Base-by-base conservation (phyloP, 108 stramenopile genomes). In the Phaeodactylum tricornutum region DNA sequence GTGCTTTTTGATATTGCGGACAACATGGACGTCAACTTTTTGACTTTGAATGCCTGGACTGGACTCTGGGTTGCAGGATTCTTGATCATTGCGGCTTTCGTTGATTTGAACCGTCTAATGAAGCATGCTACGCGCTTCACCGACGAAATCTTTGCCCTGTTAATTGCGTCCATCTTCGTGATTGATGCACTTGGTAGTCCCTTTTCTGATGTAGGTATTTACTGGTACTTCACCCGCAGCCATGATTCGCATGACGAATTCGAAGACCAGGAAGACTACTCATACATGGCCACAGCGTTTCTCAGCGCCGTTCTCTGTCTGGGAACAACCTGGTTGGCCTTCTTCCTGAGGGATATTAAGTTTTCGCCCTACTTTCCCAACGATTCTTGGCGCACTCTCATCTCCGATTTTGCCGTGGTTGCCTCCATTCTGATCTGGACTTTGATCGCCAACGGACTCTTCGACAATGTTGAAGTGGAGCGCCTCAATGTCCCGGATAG, bases 391-490 rank as follows among this genome's bases (percentile, higher is more conserved):
- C 54, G 74, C 2, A 67, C 42, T 35, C 43, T 56, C 15, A 42
- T 76, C 17, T 53, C 51, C 23, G 75, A 76, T 42, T 76, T 76
- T 61, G 61, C 75, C 27, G 65, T 72, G 8, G 41, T 43, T 7
- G 26, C 47, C 17, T 52, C 63, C 11, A 47, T 75, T 28, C 19
- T 67, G n/a, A 38, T 69, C 8, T 50, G 40, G 63, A 53, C 70
- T 6, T 6, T 72, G 16, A 44, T 76, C 25, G 42, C 29, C 15
- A 43, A 62, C n/a, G 19, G 56, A 16, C 11, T 60, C 16, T 69
- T 69, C 36, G 9, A 23, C 6, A 52, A 70, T 22, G 54, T 75
- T 0, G 32, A 56, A 22, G 59, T 50, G 14, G 71, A 69, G 22
- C 28, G 33, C 6, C 54, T 78, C 20, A 66, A 69, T 24, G 72